Evolutionary conservation across 257 asterid genomes (phyloP), one percentile per base, ranked within the genome.

Genomic region (Fraxinus excelsior): DNA sequence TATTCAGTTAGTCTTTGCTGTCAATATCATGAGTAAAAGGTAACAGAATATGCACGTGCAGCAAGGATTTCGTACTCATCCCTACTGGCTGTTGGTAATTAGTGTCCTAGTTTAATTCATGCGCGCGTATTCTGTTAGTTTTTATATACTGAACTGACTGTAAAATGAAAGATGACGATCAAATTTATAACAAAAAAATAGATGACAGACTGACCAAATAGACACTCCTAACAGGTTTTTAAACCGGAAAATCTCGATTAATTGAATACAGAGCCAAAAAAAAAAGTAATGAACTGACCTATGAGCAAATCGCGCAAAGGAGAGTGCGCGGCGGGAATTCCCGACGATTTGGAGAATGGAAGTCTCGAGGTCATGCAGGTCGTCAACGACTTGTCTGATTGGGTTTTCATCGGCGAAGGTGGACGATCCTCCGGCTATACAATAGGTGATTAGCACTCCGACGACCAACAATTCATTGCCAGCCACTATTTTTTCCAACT

Each of bases 311-410:
- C 96, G 97, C 40, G 89, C 96, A 74, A 95, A 95, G 82, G 92
- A 83, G 71, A 91, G 80, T 60, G 94, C 98, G 76, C 85, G 94
- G 1, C 87, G 88, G 75, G 94, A 82, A 83, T 87, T 76, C 32
- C 98, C 99, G 60, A 93, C 76, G 72, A 85, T 81, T 72, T 77
- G 84, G 72, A 85, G 76, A 56, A 93, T 82, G 10, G 90, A 84
- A 23, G 82, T 58, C 86, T 95, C 91, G 44, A 93, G 88, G 67
- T 93, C 92, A 76, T 80, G 90, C 10, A 90, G 58, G 12, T 89
- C 89, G 71, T 88, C 96, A 70, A 93, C 96, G 4, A 95, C 96
- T 83, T 95, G 99, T 77, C 90, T 86, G 86, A 95, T 93, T 70
- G 97, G 98, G 78, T 95, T 95, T 25, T 87, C 89, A 35, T 81